These are phyloP conservation scores for Penicillium rolfsii DNA, from an alignment of 2,329 filamentous ascomycete species.

Conservation along the genomic window DNA sequence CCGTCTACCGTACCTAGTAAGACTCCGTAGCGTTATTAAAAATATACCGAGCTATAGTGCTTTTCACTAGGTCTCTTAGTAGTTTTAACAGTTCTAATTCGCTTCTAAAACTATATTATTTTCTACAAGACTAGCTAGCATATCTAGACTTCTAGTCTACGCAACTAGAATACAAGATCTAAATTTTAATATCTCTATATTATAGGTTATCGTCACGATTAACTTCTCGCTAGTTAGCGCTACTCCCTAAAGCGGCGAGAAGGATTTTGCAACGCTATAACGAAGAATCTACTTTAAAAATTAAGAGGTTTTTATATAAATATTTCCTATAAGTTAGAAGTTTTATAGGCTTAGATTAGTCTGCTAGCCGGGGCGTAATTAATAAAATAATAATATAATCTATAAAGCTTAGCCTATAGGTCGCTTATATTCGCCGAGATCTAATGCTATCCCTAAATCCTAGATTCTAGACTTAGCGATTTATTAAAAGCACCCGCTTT, in stretches of 20 bases:
- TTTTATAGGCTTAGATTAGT: background rate
- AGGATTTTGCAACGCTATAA: slow-evolving; percentile 3
- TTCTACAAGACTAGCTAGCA: slow-evolving; percentile 3
- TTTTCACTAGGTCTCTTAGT: slow-evolving; percentile 1
- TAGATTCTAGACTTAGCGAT: background rate
- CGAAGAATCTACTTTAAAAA: slow-evolving; percentile 3
- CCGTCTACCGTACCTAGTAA: background rate
- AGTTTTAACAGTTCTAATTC: background rate
- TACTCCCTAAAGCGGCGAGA: background rate
- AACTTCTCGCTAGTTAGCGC: background rate
- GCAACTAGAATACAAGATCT: slow-evolving; percentile 1
- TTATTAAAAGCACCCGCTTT: background rate
- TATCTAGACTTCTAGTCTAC: slow-evolving; percentile 2
- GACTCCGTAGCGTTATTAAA: slow-evolving; percentile 1
- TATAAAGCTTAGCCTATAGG: background rate
- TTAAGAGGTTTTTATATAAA: background rate
- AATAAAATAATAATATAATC: background rate
- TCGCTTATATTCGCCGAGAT: slow-evolving; percentile 1
- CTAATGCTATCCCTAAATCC: background rate
- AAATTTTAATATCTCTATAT: background rate
- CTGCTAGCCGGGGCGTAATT: background rate
- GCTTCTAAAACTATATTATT: slow-evolving; percentile 1
- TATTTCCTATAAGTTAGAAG: background rate
- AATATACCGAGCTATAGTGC: background rate
- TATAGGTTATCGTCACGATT: slow-evolving; percentile 1